These are phyloP conservation scores for Tilletia horrida DNA, from an alignment of 1,284 basidiomycete genomes.

Conservation along the genomic window DNA sequence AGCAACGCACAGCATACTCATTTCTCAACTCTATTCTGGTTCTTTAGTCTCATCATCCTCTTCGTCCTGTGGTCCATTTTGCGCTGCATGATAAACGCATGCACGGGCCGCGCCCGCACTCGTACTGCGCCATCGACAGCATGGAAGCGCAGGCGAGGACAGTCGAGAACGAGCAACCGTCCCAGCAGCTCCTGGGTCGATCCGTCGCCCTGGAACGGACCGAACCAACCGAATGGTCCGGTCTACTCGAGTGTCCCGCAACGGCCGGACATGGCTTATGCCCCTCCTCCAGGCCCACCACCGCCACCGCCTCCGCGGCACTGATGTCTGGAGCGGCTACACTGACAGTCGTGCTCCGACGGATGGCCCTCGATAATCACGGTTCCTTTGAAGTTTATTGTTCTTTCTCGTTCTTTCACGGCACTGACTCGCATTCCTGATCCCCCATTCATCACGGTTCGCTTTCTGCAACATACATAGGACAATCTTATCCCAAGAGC, in stretches of 20 bases:
- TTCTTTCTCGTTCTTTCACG: background rate
- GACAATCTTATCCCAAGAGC: background rate
- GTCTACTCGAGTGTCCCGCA: background rate
- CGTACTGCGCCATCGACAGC: conserved; percentile 1
- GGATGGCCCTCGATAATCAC: background rate
- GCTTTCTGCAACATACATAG: background rate
- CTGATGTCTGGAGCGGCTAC: background rate
- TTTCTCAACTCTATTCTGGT: no score
- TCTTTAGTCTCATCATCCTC: conserved; percentile 32
- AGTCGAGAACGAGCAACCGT: background rate
- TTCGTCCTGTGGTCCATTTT: conserved; percentile 30
- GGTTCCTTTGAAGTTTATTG: no score
- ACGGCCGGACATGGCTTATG: background rate
- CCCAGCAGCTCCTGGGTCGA: conserved; percentile 18
- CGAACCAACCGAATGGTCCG: background rate
- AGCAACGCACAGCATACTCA: no score
- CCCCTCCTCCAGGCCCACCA: conserved; percentile 8
- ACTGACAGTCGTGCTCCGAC: background rate
- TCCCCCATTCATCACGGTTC: background rate
- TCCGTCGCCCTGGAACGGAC: conserved; percentile 18
- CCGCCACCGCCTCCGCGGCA: background rate
- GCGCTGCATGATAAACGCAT: conserved; percentile 22
- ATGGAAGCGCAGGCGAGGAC: background rate
- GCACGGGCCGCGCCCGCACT: conserved; percentile 23
- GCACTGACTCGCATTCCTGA: background rate